phyloP scores from a whole-genome alignment of 2,329 filamentous ascomycete species.

The Xylariales sp. region DNA sequence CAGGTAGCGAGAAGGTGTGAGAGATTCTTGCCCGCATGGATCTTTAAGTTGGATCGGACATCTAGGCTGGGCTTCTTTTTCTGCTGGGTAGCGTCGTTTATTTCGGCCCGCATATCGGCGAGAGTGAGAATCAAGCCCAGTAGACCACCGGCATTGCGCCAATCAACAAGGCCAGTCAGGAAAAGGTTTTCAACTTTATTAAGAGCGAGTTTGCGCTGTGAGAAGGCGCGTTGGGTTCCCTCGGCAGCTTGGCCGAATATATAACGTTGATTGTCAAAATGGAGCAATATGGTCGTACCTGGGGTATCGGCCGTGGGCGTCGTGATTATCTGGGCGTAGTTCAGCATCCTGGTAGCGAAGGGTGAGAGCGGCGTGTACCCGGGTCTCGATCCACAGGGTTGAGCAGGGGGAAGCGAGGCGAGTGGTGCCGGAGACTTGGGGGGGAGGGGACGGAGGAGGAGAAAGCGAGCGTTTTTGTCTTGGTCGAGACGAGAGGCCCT shows the following conservation, averaged over 20 bases:
- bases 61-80: conserved; percentile 46
- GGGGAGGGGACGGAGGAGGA: conserved; percentile 6
- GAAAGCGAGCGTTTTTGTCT: not conserved
- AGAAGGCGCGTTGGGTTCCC: conserved; percentile 82
- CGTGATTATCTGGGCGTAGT: conserved; percentile 78
- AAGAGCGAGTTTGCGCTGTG: conserved; percentile 74
- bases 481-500: not conserved
- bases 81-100: conserved; percentile 53
- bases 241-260: conserved; percentile 85
- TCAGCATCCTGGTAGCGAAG: conserved; percentile 70
- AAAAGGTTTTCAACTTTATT: conserved; percentile 81
- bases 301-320: conserved; percentile 90
- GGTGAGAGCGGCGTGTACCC: not conserved
- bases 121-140: conserved; percentile 87
- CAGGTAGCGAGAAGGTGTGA: conserved; percentile 84
- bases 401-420: too few species aligned
- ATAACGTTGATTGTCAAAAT: conserved; percentile 86
- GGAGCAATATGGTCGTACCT: conserved; percentile 80
- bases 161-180: conserved; percentile 80
- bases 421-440: not conserved
- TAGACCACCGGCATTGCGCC: conserved; percentile 82
- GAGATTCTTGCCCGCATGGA: conserved; percentile 86
- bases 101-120: conserved; percentile 68
- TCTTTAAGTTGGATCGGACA: conserved; percentile 59
- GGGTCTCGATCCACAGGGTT: too few species aligned